phyloP scores from a whole-genome alignment of 495 filamentous ascomycete species.

The Neurospora sublineolata region DNA sequence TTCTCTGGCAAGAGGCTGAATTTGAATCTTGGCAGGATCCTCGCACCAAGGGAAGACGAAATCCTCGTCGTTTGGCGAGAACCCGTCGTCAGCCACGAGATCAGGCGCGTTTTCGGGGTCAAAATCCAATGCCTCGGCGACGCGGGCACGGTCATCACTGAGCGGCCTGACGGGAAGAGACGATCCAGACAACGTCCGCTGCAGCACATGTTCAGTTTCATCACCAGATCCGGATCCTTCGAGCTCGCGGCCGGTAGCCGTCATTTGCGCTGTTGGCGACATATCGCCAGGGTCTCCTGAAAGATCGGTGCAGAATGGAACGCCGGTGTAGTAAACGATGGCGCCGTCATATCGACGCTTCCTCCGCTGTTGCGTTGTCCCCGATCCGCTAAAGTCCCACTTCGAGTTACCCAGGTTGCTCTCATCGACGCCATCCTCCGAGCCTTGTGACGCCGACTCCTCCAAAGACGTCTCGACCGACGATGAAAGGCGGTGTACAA shows the following conservation, averaged over 20 bases:
- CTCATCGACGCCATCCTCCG: slow-evolving; percentile 18
- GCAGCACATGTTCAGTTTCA: not conserved
- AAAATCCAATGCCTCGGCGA: slow-evolving; percentile 5
- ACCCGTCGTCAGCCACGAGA: slow-evolving; percentile 16
- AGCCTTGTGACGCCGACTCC: slow-evolving; percentile 21
- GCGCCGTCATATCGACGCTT: slow-evolving; percentile 49
- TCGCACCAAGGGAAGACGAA: slow-evolving; percentile 29
- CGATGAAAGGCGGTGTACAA: slow-evolving; percentile 33
- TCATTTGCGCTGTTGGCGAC: slow-evolving; percentile 29
- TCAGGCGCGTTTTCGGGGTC: slow-evolving; percentile 11
- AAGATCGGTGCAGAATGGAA: slow-evolving; percentile 66
- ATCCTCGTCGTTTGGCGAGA: slow-evolving; percentile 17
- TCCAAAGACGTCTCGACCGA: slow-evolving; percentile 34
- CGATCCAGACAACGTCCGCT: slow-evolving; percentile 31
- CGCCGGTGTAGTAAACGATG: slow-evolving; percentile 69
- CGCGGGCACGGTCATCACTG: slow-evolving; percentile 16
- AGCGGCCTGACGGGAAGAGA: slow-evolving; percentile 32
- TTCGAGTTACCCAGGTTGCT: slow-evolving; percentile 27
- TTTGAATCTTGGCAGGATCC: slow-evolving; percentile 9
- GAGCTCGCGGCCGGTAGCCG: slow-evolving; percentile 21
- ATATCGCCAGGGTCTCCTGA: slow-evolving; percentile 45
- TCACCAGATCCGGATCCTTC: not conserved
- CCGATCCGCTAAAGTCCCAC: slow-evolving; percentile 33
- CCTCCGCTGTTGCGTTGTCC: slow-evolving; percentile 27
- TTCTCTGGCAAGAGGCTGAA: slow-evolving; percentile 33